Evolutionary conservation across 2,329 filamentous ascomycete genomes (phyloP), one percentile per base, ranked within the genome.

Genomic region (Penicillium sp.): DNA sequence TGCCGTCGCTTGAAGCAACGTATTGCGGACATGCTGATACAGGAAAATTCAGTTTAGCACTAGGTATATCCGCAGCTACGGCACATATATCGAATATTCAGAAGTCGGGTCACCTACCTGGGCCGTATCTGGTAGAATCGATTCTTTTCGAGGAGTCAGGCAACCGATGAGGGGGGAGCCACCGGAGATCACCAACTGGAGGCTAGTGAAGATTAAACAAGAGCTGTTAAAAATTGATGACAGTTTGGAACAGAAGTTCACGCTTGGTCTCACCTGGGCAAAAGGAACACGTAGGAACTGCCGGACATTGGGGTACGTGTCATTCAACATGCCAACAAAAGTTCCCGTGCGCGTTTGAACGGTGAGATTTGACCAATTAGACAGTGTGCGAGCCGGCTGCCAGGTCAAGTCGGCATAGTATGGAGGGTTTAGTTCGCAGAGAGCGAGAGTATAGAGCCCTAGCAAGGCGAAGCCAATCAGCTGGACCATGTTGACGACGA

Each of bases 231-330:
- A 29, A 3, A 4, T 29, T 29, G 27, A 29, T 29, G 27, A 29
- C 27, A 5, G 1, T 44, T 44, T 44, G 9, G 10, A 44, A 5
- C 21, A 22, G 41, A 44, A 24, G 21, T 14, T 27, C 14, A 14
- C n/a, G 22, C 29, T 33, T 11, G 13, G 7, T 3, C 46, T 41
- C 37, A 62, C 56, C 58, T 74, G 68, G 19, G 73, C 73, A 56
- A 68, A 77, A 2, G 74, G 74, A 10, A 77, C 67, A 22, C 69
- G 68, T 22, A 72, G 66, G 57, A 74, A 76, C 52, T 76, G 69
- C 8, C 72, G 71, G 26, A 76, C 73, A 52, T 71, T 63, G 1
- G 74, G 73, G 13, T 69, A 70, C 7, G 66, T 70, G 24, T 65
- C 60, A 48, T 74, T 69, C 6, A 73, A 57, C 21, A 71, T 60